Percentiles rank a stretch among this genome's conserved stretches.
Conservation (phyloP, 306 rosid species). For the Luffa acutangula region DNA sequence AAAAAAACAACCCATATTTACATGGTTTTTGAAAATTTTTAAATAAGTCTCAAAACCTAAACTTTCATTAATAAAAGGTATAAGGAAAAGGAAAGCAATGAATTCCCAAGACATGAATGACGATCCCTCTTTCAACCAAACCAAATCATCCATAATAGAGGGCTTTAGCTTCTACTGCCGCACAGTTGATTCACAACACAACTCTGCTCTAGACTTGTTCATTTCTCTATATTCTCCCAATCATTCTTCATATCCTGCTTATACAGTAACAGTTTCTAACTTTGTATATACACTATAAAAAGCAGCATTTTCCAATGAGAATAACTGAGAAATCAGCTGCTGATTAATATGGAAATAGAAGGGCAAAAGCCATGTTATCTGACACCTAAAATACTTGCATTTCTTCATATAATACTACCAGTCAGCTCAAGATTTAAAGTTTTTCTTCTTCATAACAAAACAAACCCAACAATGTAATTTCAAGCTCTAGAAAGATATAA, state of each 20-base stretch:
- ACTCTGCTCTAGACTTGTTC: background rate
- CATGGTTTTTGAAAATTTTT: too few relatives aligned
- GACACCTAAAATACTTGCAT: slow-evolving; percentile 6
- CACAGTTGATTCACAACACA: background rate
- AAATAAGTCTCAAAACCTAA: background rate
- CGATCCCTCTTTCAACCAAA: background rate
- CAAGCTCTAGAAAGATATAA: slow-evolving; percentile 3
- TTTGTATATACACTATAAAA: background rate
- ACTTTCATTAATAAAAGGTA: background rate
- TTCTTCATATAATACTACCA: slow-evolving; percentile 3
- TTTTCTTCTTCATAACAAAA: background rate
- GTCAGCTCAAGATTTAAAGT: slow-evolving; percentile 3
- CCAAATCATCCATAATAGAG: background rate
- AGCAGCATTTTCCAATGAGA: background rate
- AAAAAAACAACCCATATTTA: too few relatives aligned
- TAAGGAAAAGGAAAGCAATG: background rate
- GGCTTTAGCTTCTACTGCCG: background rate
- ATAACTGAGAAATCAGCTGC: background rate
- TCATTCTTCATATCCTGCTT: background rate
- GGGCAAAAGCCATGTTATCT: background rate
- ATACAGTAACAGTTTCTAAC: background rate
- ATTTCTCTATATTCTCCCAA: background rate
- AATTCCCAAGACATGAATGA: background rate
- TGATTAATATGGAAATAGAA: background rate
- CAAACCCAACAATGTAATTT: slow-evolving; percentile 9